Conservation (phyloP, 352 stramenopile species). For the Globisporangium iwayamae region DNA sequence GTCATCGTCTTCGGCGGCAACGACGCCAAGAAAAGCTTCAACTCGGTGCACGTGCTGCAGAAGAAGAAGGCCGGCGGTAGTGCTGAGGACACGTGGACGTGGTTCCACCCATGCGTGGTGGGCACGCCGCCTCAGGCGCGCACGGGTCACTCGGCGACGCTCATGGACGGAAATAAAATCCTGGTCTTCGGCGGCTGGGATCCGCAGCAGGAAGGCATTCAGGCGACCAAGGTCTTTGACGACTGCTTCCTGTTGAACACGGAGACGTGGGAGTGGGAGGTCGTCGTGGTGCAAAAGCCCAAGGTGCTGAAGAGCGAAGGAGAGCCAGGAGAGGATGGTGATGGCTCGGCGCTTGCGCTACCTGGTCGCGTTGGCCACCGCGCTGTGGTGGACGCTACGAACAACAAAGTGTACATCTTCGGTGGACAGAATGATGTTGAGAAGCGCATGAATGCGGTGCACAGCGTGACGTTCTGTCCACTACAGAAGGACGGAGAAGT, state of each 20-base stretch:
- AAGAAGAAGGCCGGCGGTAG: constrained; percentile 28
- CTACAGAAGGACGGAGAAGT: background rate
- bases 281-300: constrained; percentile 33
- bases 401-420: constrained; percentile 80
- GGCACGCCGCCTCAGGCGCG: constrained; percentile 70
- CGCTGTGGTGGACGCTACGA: constrained; percentile 46
- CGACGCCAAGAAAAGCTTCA: constrained; percentile 89
- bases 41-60: constrained; percentile 90
- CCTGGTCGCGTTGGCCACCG: constrained; percentile 84
- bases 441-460: constrained; percentile 78
- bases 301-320: constrained; percentile 13
- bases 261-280: constrained; percentile 87
- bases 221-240: constrained; percentile 68
- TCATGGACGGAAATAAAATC: constrained; percentile 85
- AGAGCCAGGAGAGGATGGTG: background rate
- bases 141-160: constrained; percentile 88
- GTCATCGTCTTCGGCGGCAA: constrained; percentile 94
- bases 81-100: constrained; percentile 64
- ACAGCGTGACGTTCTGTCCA: constrained; percentile 45
- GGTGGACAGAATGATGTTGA: constrained; percentile 82
- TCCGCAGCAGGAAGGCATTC: constrained; percentile 58
- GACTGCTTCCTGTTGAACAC: constrained; percentile 91
- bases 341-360: constrained; percentile 12
- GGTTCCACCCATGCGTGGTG: constrained; percentile 82
- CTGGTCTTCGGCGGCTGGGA: constrained; percentile 94